A percentile compares a stretch with the other conserved stretches of the same genome.
These are phyloP conservation scores for Ophiostoma australiae DNA, from an alignment of 2,329 filamentous ascomycete genomes.

Conservation along the genomic window DNA sequence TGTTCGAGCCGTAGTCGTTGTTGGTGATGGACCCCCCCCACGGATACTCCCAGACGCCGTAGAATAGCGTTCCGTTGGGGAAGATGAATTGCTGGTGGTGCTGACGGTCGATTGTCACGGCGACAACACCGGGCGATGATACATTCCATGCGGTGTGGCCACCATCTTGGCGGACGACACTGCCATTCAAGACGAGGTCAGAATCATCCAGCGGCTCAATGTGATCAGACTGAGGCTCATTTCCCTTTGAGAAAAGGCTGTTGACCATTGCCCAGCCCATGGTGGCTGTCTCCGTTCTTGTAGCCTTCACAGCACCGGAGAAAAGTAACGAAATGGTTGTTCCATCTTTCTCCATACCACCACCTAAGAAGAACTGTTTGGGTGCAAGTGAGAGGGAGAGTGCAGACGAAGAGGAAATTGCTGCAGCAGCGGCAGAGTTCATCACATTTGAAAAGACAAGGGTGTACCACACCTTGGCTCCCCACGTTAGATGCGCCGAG, in stretches of 20 bases:
- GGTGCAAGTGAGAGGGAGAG: background rate
- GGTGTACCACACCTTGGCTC: background rate
- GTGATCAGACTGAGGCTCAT: background rate
- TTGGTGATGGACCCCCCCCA: conserved; percentile 24
- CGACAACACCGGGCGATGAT: background rate
- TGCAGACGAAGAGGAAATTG: background rate
- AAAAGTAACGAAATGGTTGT: background rate
- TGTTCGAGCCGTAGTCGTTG: conserved; percentile 12
- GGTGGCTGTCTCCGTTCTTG: background rate
- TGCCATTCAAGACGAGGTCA: background rate
- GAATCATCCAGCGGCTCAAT: background rate
- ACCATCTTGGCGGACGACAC: background rate
- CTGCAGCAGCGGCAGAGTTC: background rate
- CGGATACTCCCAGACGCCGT: conserved; percentile 25
- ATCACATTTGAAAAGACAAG: background rate
- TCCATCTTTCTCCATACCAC: background rate
- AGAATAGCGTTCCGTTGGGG: conserved; percentile 14
- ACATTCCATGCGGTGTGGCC: background rate
- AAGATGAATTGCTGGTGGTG: conserved; percentile 3
- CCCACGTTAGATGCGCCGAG: background rate
- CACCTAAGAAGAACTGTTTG: background rate
- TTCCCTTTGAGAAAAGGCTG: background rate
- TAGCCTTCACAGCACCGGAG: background rate
- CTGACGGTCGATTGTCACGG: background rate
- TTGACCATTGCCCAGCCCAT: background rate